Conservation (phyloP, 1,284 basidiomycete genomes). For the Cryptococcus depauperatus region DNA sequence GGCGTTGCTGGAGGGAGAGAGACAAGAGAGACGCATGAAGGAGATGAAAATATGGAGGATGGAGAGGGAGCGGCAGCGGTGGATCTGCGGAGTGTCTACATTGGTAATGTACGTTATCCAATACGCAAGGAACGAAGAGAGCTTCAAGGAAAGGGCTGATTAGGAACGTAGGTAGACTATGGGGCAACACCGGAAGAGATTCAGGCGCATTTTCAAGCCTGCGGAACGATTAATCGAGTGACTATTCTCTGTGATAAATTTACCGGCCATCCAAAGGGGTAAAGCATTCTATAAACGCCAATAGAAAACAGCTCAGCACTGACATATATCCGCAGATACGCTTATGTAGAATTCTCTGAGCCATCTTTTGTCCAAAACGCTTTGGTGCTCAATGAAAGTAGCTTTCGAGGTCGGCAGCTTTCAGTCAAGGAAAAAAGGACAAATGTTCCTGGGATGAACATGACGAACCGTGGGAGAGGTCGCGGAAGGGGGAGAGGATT, state of each 20-base stretch:
- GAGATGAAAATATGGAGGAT: conserved; percentile 53
- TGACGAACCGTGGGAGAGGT: conserved; percentile 58
- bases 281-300: conserved; percentile 36
- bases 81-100: conserved; percentile 84
- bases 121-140: neutral
- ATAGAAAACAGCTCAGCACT: too few relatives aligned
- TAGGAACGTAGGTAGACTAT: conserved; percentile 76
- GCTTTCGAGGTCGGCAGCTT: conserved; percentile 86
- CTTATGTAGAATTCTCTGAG: conserved; percentile 98
- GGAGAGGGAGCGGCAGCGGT: conserved; percentile 55
- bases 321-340: conserved; percentile 57
- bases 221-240: conserved; percentile 96
- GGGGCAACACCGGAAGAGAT: conserved; percentile 96
- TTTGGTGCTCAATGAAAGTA: conserved; percentile 86
- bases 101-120: conserved; percentile 81
- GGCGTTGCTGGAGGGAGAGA: conserved; percentile 4
- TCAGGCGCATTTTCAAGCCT: conserved; percentile 93
- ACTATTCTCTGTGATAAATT: conserved; percentile 99
- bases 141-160: neutral
- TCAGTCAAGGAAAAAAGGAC: conserved; percentile 90
- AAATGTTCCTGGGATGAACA: conserved; percentile 77
- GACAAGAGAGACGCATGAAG: conserved; percentile 13
- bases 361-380: conserved; percentile 88
- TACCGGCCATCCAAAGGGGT: conserved; percentile 99
- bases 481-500: conserved; percentile 43